A percentile compares a stretch with the other conserved stretches of the same genome.
Conservation (phyloP, 371 early-diverging fungal species). For the Entomophthora muscae region DNA sequence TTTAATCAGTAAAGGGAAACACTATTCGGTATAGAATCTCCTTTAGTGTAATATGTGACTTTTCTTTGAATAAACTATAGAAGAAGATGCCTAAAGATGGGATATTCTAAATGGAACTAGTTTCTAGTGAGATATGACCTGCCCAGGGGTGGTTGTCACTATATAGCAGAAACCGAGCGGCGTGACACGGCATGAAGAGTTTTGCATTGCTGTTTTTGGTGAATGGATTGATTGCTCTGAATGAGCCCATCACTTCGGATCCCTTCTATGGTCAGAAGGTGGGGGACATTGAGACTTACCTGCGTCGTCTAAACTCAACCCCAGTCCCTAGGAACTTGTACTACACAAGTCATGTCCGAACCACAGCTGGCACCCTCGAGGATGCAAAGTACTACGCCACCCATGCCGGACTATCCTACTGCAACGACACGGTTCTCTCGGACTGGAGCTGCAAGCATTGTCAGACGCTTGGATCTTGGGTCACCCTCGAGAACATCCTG, state of each 20-base stretch:
- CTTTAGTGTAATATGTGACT: too few relatives aligned
- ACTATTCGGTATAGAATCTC: too few relatives aligned
- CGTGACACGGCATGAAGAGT: too few relatives aligned
- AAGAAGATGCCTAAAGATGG: too few relatives aligned
- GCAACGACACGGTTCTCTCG: background rate
- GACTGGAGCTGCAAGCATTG: slow-evolving; percentile 6
- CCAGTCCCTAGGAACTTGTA: too few relatives aligned
- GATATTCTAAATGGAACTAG: too few relatives aligned
- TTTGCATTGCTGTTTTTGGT: too few relatives aligned
- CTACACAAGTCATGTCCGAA: background rate
- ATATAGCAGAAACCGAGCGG: too few relatives aligned
- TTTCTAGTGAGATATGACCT: too few relatives aligned
- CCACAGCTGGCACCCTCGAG: background rate
- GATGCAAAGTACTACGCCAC: background rate
- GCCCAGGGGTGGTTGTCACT: too few relatives aligned
- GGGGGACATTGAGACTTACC: background rate
- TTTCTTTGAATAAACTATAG: too few relatives aligned
- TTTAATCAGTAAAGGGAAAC: too few relatives aligned
- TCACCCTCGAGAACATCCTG: background rate
- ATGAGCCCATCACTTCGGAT: background rate
- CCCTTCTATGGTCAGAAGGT: background rate
- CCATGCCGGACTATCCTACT: slow-evolving; percentile 4
- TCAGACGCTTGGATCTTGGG: background rate
- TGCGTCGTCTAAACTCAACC: background rate
- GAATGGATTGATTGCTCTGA: background rate